Evolutionary conservation across 2,329 filamentous ascomycete genomes (phyloP), one percentile per base, ranked within the genome.

Genomic region (Aspergillus niger): DNA sequence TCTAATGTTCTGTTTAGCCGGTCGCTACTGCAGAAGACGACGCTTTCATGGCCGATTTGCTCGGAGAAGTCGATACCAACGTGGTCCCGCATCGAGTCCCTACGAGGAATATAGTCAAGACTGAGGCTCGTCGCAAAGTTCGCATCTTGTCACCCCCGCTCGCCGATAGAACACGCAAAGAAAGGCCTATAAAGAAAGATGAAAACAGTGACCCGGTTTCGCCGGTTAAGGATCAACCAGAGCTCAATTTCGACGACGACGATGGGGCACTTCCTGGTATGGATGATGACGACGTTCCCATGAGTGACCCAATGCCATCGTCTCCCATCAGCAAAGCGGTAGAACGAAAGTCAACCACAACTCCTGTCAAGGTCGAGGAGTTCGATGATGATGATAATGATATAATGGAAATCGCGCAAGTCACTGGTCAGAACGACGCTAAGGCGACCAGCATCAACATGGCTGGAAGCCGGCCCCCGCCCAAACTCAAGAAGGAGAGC

Each of bases 31-130:
- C 93, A 68, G 94, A 91, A 67, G 94, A 98, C 70, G 90, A 92
- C 59, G 89, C 90, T 59, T 99, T 98, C 77, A 86, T 99, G 77
- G 86, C 87, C 17, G 87, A 89, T 70, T 83, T 99, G 2, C 85
- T 99, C 1, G 92, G 88, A 62, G 92, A 97, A 76, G 91, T 99
- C 58, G 92, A 97, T 72, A 86, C 86, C 53, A 96, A 95, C 70
- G 79, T 86, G 10, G 82, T 88, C 28, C 83, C 85, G 57, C 76
- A 83, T 30, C 81, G 85, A 30, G 73, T 77, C 24, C 79, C 82
- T 3, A 81, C 82, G 15, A 80, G 89, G 80, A 88, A 85, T 76
- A 79, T 88, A 41, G 82, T 92, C 65, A 90, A 91, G 74, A 89
- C 89, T 15, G 88, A 89, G 61, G 87, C 91, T 61, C 87, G 91